These are phyloP conservation scores for Leccinellum albellum DNA, from an alignment of 768 basidiomycete species.

Conservation along the genomic window DNA sequence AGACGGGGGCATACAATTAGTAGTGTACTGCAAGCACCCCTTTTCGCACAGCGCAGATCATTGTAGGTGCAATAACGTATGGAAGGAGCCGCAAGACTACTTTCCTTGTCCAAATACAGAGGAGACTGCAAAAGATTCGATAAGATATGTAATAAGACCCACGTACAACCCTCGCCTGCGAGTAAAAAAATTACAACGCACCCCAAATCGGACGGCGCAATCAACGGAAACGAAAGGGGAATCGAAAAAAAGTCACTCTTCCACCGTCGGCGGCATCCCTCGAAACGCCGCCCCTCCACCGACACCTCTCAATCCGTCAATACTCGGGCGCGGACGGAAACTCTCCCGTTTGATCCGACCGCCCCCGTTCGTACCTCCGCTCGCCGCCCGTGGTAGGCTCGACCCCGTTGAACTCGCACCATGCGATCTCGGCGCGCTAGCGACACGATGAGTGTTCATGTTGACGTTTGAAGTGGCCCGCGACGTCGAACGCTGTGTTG, in stretches of 20 bases:
- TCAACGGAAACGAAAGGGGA: neutral
- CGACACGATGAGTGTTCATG: constrained; percentile 9
- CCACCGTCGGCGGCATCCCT: constrained; percentile 26
- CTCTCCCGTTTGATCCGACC: constrained; percentile 64
- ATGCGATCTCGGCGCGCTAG: constrained; percentile 12
- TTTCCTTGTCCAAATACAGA: neutral
- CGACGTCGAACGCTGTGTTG: constrained; percentile 28
- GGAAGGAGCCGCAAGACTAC: neutral
- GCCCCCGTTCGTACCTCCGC: constrained; percentile 40
- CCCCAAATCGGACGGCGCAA: neutral
- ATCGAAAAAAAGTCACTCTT: constrained; percentile 16
- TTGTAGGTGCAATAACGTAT: neutral
- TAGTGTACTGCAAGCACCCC: neutral
- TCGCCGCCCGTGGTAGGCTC: constrained; percentile 10
- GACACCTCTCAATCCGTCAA: constrained; percentile 39
- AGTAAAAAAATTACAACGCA: constrained; percentile 8
- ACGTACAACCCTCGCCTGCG: constrained; percentile 19
- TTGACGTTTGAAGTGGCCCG: constrained; percentile 14
- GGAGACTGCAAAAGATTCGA: constrained; percentile 15
- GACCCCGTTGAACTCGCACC: constrained; percentile 9
- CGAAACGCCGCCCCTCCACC: constrained; percentile 9
- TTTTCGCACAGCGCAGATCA: constrained; percentile 13
- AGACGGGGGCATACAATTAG: too few species aligned
- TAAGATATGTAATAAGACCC: constrained; percentile 18
- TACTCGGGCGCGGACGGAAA: constrained; percentile 77